These are phyloP conservation scores for Colletotrichum limetticola DNA, from an alignment of 2,329 filamentous ascomycete genomes.

Conservation along the genomic window DNA sequence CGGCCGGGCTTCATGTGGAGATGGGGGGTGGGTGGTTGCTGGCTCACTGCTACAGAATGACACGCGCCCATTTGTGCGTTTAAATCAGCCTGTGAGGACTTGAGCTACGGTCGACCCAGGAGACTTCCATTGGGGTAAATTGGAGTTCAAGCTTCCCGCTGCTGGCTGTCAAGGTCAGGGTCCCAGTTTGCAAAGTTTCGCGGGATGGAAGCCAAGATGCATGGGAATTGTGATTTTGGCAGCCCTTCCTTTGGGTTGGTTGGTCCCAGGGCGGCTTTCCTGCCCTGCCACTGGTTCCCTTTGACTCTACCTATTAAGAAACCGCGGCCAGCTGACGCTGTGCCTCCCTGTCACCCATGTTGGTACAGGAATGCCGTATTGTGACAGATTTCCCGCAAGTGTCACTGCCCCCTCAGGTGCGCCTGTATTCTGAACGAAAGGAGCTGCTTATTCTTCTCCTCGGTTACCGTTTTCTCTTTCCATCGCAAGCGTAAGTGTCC, in stretches of 20 bases:
- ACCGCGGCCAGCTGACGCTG: not conserved
- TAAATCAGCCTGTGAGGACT: conserved; percentile 24
- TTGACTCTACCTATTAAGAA: not conserved
- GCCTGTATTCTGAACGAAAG: not conserved
- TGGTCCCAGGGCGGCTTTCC: conserved; percentile 23
- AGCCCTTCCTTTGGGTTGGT: not conserved
- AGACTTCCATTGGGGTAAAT: conserved; percentile 18
- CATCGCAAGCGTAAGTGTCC: not conserved
- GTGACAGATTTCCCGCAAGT: not conserved
- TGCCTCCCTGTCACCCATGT: not conserved
- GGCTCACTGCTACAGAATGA: conserved; percentile 5
- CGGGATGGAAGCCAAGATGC: not conserved
- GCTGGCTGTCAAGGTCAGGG: not conserved
- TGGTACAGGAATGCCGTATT: not conserved
- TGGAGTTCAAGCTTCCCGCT: conserved; percentile 5
- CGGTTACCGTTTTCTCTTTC: not conserved
- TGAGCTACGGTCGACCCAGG: not conserved
- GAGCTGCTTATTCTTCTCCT: not conserved
- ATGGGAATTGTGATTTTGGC: not conserved
- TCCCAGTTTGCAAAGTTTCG: conserved; percentile 4
- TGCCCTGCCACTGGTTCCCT: conserved; percentile 22
- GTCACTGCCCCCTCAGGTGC: not conserved
- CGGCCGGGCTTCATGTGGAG: not conserved
- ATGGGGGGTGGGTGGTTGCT: not conserved
- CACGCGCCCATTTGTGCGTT: conserved; percentile 37